Conservation (phyloP, 768 basidiomycete species). For the Dacryopinax spathularia region DNA sequence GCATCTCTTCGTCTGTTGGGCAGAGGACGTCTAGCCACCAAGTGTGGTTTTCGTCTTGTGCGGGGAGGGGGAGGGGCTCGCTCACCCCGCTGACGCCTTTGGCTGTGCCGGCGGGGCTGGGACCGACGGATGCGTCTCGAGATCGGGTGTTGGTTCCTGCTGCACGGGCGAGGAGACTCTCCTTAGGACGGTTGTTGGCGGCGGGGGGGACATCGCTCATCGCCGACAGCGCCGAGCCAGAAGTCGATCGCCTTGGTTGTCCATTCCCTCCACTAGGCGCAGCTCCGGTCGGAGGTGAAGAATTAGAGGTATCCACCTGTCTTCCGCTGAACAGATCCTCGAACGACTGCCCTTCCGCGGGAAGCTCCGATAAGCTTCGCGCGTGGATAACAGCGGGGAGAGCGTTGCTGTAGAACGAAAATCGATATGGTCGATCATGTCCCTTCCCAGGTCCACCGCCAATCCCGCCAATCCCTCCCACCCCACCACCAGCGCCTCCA, state of each 20-base stretch:
- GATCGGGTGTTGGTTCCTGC: constrained; percentile 2
- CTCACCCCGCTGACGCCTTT: neutral
- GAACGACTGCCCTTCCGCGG: constrained; percentile 84
- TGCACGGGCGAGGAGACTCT: constrained; percentile 1
- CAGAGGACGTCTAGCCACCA: constrained; percentile 96
- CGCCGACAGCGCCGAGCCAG: neutral
- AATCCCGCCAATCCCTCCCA: too few relatives aligned
- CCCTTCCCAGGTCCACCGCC: constrained; percentile 17
- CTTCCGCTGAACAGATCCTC: constrained; percentile 63
- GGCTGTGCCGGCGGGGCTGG: constrained; percentile 9
- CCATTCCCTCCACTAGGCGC: neutral
- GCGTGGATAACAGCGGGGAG: constrained; percentile 90
- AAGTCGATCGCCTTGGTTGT: neutral
- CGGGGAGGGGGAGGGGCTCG: constrained; percentile 11
- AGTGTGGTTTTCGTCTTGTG: constrained; percentile 53
- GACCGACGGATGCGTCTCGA: constrained; percentile 5
- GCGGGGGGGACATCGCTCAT: neutral
- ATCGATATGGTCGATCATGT: constrained; percentile 85
- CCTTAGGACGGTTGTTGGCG: neutral
- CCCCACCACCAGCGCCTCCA: constrained; percentile 6
- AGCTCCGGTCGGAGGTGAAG: too few relatives aligned
- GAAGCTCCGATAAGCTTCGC: constrained; percentile 79
- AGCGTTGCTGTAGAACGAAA: constrained; percentile 95
- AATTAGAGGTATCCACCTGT: neutral
- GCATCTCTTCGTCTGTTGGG: constrained; percentile 98